phyloP scores from a whole-genome alignment of 768 basidiomycete genomes.

The Leccinum fibrillosum region DNA sequence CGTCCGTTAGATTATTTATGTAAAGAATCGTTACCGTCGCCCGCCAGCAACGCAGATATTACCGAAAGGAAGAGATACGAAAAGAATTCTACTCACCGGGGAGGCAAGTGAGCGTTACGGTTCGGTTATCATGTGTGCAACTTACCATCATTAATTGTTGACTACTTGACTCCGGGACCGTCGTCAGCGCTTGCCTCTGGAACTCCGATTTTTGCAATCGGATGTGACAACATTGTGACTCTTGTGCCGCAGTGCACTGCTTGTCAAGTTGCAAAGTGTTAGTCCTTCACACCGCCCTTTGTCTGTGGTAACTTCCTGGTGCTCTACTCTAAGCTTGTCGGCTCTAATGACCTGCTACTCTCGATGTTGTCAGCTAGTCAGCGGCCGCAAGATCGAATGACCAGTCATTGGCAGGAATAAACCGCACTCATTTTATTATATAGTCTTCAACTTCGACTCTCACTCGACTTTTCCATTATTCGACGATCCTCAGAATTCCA shows the following conservation, averaged over 20 bases:
- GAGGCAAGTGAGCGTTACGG: neutral
- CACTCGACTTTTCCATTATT: neutral
- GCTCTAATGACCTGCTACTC: neutral
- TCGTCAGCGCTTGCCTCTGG: neutral
- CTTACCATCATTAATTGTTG: too few species aligned
- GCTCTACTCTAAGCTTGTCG: neutral
- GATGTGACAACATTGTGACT: too few species aligned
- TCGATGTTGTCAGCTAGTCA: neutral
- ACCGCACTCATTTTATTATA: neutral
- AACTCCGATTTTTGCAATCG: neutral
- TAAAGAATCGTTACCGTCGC: neutral
- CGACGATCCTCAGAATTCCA: neutral
- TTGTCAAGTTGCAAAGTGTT: neutral
- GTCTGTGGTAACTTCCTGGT: neutral
- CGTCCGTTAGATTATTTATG: neutral
- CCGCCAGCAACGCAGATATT: neutral
- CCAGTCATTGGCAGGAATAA: neutral
- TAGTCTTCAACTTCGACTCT: neutral
- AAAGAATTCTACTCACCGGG: neutral
- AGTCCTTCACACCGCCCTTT: neutral
- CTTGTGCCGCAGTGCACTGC: too few species aligned
- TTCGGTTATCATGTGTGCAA: too few species aligned
- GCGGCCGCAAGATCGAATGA: neutral
- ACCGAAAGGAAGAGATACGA: neutral
- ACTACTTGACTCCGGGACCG: neutral